phyloP scores from a whole-genome alignment of 441 rosid species.

The Erodium chrysanthum region DNA sequence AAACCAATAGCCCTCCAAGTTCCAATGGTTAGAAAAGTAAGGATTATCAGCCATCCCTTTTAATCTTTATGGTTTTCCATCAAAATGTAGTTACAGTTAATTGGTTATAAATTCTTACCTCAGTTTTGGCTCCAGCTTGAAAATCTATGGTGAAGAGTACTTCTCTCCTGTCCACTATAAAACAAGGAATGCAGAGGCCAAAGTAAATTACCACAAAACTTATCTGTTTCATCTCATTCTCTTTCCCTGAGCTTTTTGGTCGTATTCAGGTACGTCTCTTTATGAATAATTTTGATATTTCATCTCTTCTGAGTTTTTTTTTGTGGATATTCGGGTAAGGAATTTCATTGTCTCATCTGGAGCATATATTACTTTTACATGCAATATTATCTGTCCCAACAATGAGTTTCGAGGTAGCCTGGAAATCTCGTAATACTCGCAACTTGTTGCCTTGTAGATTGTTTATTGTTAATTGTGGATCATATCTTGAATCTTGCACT shows the following conservation, averaged over 20 bases:
- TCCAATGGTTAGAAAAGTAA: background rate
- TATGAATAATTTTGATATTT: background rate
- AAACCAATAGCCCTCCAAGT: background rate
- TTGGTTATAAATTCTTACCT: background rate
- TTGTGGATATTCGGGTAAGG: background rate
- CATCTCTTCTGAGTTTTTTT: background rate
- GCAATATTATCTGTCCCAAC: background rate
- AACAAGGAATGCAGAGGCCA: background rate
- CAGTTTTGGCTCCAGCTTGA: background rate
- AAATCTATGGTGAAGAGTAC: background rate
- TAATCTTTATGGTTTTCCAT: background rate
- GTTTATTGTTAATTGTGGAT: too few relatives aligned
- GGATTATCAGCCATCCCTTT: slow-evolving; percentile 6
- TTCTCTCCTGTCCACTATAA: slow-evolving; percentile 8
- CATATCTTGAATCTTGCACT: too few relatives aligned
- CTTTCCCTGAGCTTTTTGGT: background rate
- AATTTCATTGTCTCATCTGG: too few relatives aligned
- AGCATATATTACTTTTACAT: background rate
- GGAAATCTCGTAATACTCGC: too few relatives aligned
- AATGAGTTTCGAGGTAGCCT: background rate
- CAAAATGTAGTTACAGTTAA: background rate
- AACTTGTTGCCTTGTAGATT: too few relatives aligned
- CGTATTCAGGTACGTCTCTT: background rate
- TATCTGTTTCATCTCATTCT: background rate
- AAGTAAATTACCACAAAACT: background rate